These are phyloP conservation scores for Trichoderma guizhouense DNA, from an alignment of 2,329 filamentous ascomycete genomes.

Conservation along the genomic window DNA sequence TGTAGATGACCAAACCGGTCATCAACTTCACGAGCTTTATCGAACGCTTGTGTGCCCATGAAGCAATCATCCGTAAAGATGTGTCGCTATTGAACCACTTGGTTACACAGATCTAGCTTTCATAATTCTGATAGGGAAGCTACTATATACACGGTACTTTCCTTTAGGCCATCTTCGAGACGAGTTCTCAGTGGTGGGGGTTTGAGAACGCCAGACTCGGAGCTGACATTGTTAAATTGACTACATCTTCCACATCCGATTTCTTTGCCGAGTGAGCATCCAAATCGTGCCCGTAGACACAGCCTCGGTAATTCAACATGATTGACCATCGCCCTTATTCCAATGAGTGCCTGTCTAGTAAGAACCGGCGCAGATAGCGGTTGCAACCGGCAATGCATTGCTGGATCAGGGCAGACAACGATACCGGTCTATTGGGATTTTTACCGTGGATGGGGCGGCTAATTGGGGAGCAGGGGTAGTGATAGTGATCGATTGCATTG, in stretches of 20 bases:
- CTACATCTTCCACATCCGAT: constrained; percentile 20
- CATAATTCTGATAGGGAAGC: constrained; percentile 28
- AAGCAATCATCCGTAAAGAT: constrained; percentile 36
- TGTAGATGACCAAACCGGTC: constrained; percentile 33
- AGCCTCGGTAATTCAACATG: constrained; percentile 14
- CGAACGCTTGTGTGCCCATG: constrained; percentile 36
- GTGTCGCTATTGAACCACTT: constrained; percentile 40
- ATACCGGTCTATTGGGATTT: neutral
- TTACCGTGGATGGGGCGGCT: neutral
- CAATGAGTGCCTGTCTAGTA: neutral
- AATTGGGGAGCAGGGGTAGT: neutral
- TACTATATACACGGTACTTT: constrained; percentile 28
- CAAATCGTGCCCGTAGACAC: constrained; percentile 19
- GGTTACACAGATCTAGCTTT: constrained; percentile 34
- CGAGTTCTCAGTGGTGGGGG: constrained; percentile 18
- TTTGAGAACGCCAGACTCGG: neutral
- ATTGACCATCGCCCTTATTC: constrained; percentile 11
- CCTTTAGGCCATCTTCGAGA: constrained; percentile 25
- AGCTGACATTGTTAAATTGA: constrained; percentile 4
- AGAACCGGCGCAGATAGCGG: neutral
- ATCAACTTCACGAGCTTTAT: constrained; percentile 35
- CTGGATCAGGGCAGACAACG: neutral
- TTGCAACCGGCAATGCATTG: neutral
- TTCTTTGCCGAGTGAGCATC: neutral
- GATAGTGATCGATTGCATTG: neutral